Evolutionary conservation across 805 yeast species (phyloP).

Genomic region (Clavispora asparagi): DNA sequence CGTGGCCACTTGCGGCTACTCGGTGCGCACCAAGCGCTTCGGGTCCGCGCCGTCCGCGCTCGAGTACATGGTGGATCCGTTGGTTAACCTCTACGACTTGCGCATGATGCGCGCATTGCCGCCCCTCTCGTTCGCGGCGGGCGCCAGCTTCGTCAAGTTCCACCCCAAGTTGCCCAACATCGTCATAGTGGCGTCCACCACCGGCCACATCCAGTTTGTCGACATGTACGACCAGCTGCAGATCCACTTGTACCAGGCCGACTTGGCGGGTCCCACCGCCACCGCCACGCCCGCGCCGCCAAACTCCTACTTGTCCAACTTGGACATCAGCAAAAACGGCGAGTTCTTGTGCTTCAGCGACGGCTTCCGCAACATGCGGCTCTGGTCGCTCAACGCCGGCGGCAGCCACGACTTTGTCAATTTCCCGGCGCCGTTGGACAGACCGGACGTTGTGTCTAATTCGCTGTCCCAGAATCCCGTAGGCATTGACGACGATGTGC

Average conservation of each 20-base stretch:
- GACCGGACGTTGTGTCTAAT: constrained; percentile 42
- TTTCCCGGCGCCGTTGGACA: constrained; percentile 43
- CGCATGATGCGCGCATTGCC: constrained; percentile 65
- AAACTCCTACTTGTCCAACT: constrained; percentile 34
- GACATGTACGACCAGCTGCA: constrained; percentile 78
- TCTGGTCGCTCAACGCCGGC: constrained; percentile 52
- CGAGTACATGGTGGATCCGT: constrained; percentile 55
- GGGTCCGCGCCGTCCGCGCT: constrained; percentile 7
- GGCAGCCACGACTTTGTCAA: constrained; percentile 30
- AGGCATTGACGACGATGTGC: constrained; percentile 39
- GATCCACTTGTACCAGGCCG: constrained; percentile 62
- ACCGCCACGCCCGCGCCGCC: constrained; percentile 2
- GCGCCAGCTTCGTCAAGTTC: constrained; percentile 76
- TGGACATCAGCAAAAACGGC: constrained; percentile 65
- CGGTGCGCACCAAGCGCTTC: constrained; percentile 54
- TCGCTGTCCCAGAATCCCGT: constrained; percentile 16
- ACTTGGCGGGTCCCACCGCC: constrained; percentile 24
- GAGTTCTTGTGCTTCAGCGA: constrained; percentile 72
- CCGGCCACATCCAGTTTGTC: constrained; percentile 81
- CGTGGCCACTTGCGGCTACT: constrained; percentile 77
- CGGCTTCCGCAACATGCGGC: constrained; percentile 52
- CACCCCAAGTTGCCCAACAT: constrained; percentile 85
- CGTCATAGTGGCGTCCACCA: constrained; percentile 63
- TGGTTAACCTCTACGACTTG: constrained; percentile 77
- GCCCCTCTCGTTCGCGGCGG: constrained; percentile 85